phyloP scores from a whole-genome alignment of 768 basidiomycete species.

The Lyophyllum shimeji region DNA sequence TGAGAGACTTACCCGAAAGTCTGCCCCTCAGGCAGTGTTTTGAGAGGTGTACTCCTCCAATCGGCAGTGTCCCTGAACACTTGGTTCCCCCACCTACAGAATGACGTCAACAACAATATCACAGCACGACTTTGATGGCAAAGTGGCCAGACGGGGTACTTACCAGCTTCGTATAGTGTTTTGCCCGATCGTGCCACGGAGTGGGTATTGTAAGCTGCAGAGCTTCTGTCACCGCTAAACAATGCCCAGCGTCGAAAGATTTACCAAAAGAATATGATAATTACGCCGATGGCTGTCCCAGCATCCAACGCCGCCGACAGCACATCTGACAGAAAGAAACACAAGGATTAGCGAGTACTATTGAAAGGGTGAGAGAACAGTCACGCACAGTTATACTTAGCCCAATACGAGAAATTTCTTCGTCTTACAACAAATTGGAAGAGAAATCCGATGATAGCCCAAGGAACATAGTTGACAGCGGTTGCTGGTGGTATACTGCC shows the following conservation, averaged over 20 bases:
- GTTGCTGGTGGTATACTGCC: slow-evolving; percentile 77
- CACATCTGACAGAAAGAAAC: slow-evolving; percentile 45
- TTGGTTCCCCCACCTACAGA: slow-evolving; percentile 21
- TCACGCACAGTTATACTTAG: slow-evolving; percentile 72
- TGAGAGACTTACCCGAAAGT: slow-evolving; percentile 33
- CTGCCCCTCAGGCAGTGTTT: slow-evolving; percentile 23
- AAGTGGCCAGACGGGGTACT: neutral
- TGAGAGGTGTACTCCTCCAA: slow-evolving; percentile 29
- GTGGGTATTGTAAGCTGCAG: slow-evolving; percentile 43
- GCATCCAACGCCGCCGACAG: slow-evolving; percentile 76
- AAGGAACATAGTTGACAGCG: slow-evolving; percentile 82
- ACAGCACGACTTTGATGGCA: neutral
- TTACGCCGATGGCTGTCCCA: slow-evolving; percentile 64
- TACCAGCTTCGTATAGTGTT: slow-evolving; percentile 37
- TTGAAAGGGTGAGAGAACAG: neutral
- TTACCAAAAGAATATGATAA: slow-evolving; percentile 70
- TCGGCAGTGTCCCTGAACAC: slow-evolving; percentile 36
- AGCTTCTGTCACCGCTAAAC: neutral
- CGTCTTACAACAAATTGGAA: slow-evolving; percentile 75
- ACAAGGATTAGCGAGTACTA: neutral
- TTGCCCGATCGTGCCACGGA: slow-evolving; percentile 37
- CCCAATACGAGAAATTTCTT: slow-evolving; percentile 70
- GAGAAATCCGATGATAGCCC: slow-evolving; percentile 72
- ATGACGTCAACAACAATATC: neutral
- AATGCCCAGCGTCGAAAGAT: slow-evolving; percentile 19